Evolutionary conservation across 495 filamentous ascomycete species (phyloP).

Genomic region (Cercophora scortea): DNA sequence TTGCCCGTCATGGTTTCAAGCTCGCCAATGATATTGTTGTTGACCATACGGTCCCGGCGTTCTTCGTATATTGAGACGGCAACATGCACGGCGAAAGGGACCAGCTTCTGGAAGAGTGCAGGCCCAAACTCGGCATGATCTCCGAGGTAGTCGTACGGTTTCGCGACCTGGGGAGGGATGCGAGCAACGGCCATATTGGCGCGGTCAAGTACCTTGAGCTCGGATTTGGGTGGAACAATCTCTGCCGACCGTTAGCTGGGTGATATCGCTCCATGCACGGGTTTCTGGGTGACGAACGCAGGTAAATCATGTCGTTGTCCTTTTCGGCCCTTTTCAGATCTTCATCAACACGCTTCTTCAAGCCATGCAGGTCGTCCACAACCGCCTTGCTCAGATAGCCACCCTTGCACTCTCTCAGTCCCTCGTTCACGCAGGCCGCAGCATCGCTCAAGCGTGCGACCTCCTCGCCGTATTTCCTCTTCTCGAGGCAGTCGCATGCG

Average conservation of each 20-base stretch:
- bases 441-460: conserved; percentile 80
- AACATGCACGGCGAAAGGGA: conserved; percentile 92
- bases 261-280: neutral
- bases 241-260: conserved; percentile 26
- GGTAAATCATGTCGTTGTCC: conserved; percentile 93
- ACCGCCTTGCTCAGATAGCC: conserved; percentile 79
- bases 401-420: conserved; percentile 66
- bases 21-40: conserved; percentile 75
- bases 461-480: conserved; percentile 92
- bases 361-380: conserved; percentile 68
- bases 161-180: conserved; percentile 73
- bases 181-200: conserved; percentile 81
- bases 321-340: conserved; percentile 90
- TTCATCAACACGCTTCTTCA: conserved; percentile 76
- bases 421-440: conserved; percentile 75
- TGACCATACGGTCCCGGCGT: conserved; percentile 78
- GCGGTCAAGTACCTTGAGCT: conserved; percentile 76
- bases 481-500: conserved; percentile 86
- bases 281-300: conserved; percentile 36
- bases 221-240: conserved; percentile 79
- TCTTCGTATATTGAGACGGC: conserved; percentile 94
- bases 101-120: conserved; percentile 81
- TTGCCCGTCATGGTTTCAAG: conserved; percentile 74
- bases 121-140: conserved; percentile 73
- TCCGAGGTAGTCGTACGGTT: conserved; percentile 70